Percentiles rank a stretch among this genome's conserved stretches.
These are phyloP conservation scores for Naumovozyma dairenensis DNA, from an alignment of 805 yeast species.

Conservation along the genomic window DNA sequence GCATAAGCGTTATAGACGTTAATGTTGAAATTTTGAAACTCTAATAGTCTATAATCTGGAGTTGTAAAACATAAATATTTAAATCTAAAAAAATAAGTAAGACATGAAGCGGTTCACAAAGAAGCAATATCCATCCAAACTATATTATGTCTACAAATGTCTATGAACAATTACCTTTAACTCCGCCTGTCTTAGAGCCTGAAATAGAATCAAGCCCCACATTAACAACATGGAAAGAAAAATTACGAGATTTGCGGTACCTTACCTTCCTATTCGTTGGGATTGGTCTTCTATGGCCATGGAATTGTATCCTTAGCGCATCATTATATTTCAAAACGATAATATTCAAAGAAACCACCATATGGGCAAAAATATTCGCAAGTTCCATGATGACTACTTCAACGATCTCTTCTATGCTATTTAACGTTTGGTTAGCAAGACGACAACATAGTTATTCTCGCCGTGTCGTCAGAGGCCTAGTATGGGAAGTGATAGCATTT, in stretches of 20 bases:
- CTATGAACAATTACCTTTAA: too few species aligned
- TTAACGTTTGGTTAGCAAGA: constrained; percentile 54
- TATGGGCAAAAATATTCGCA: constrained; percentile 50
- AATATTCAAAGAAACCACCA: constrained; percentile 40
- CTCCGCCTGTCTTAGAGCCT: too few species aligned
- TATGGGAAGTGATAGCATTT: constrained; percentile 49
- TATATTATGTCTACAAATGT: too few species aligned
- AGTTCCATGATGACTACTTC: constrained; percentile 85
- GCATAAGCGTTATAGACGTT: too few species aligned
- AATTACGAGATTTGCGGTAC: constrained; percentile 30
- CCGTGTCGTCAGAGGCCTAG: constrained; percentile 53
- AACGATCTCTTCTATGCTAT: constrained; percentile 53
- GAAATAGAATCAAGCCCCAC: too few species aligned
- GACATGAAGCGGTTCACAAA: too few species aligned
- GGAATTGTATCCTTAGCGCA: constrained; percentile 88
- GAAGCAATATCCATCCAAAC: too few species aligned
- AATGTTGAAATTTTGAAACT: too few species aligned
- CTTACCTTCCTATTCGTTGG: constrained; percentile 61
- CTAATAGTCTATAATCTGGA: too few species aligned
- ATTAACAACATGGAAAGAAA: constrained; percentile 14
- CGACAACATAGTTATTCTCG: constrained; percentile 46
- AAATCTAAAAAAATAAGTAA: too few species aligned
- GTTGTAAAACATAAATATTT: too few species aligned
- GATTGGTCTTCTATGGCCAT: constrained; percentile 84
- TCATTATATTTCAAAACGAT: constrained; percentile 65